A percentile compares a stretch with the other conserved stretches of the same genome.
Evolutionary conservation across 148 eudicot genomes (phyloP).

Genomic region (Rhododendron williamsianum): DNA sequence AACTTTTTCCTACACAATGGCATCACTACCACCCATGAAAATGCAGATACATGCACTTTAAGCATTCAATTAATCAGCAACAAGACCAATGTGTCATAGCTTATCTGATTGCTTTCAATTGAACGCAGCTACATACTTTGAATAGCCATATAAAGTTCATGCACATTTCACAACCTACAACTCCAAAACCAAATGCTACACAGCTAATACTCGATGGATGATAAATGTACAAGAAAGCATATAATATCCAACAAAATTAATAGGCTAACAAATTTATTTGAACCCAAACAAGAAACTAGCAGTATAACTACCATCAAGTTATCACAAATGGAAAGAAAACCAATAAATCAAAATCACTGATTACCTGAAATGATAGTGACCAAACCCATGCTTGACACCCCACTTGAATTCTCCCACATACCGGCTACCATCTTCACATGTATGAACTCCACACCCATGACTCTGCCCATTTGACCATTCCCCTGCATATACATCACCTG

Average conservation of each 20-base stretch:
- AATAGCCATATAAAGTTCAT: neutral
- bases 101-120: neutral
- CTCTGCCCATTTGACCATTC: constrained; percentile 97
- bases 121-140: neutral
- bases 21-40: neutral
- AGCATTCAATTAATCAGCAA: neutral
- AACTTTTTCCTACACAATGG: neutral
- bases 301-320: neutral
- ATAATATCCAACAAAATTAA: neutral
- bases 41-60: neutral
- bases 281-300: neutral
- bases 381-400: constrained; percentile 98
- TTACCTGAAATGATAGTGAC: constrained; percentile 93
- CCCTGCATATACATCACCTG: constrained; percentile 92
- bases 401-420: constrained; percentile 96
- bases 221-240: neutral
- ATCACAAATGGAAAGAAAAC: constrained; percentile 5
- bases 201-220: neutral
- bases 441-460: constrained; percentile 92
- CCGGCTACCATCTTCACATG: constrained; percentile 92
- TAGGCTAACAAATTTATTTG: neutral
- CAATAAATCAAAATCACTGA: neutral
- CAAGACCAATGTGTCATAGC: neutral
- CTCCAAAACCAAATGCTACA: neutral
- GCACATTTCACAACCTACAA: neutral